These are phyloP conservation scores for Ophiostoma sp. DNA, from an alignment of 2,329 filamentous ascomycete genomes.

Conservation along the genomic window DNA sequence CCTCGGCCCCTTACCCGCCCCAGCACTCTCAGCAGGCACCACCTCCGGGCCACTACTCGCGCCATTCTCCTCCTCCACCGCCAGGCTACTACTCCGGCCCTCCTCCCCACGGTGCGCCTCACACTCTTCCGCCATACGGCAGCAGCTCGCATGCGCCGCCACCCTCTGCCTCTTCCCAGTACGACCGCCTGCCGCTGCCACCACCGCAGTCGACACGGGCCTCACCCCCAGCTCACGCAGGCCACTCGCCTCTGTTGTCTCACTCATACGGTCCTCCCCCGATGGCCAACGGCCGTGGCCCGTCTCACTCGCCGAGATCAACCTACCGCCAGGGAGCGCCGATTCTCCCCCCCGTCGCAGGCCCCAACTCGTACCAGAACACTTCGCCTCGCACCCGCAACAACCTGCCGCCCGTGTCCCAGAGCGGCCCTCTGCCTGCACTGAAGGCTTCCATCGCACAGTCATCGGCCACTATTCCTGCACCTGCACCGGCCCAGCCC, in stretches of 20 bases:
- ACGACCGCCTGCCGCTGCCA: constrained; percentile 23
- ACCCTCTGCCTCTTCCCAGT: constrained; percentile 26
- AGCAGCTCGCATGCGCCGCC: background rate
- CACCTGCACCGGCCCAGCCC: background rate
- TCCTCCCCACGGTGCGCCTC: constrained; percentile 11
- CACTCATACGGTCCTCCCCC: constrained; percentile 13
- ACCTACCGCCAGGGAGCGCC: constrained; percentile 23
- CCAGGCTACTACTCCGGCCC: constrained; percentile 28
- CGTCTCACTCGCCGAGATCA: constrained; percentile 20
- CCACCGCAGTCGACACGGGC: constrained; percentile 19
- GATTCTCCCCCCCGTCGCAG: constrained; percentile 21
- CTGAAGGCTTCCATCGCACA: constrained; percentile 13
- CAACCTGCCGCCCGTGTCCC: constrained; percentile 21
- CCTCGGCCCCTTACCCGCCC: constrained; percentile 31
- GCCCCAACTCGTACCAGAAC: constrained; percentile 9
- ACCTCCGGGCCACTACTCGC: constrained; percentile 27
- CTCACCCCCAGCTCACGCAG: constrained; percentile 13
- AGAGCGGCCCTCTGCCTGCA: constrained; percentile 17
- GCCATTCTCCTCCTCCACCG: constrained; percentile 30
- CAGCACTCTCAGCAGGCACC: constrained; percentile 21
- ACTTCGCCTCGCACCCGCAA: constrained; percentile 20
- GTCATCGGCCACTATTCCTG: background rate
- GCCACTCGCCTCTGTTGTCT: constrained; percentile 6
- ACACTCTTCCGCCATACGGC: constrained; percentile 22
- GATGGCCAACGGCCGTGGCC: background rate